Conservation (phyloP, 345 rosid species). For the Heritiera fomes region DNA sequence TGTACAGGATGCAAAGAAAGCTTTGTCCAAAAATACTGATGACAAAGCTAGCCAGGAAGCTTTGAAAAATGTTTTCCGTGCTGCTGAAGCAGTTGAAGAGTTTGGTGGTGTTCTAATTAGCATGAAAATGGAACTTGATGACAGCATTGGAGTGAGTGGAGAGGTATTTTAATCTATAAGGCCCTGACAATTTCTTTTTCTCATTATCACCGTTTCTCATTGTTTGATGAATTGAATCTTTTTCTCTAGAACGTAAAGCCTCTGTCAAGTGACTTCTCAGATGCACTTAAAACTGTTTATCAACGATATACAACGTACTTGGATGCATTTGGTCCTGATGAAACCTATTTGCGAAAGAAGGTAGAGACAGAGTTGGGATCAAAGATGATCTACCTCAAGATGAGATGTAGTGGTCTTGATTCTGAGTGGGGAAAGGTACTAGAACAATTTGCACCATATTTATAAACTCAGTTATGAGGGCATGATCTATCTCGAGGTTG, state of each 20-base stretch:
- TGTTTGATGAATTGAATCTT: constrained; percentile 20
- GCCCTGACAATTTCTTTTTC: background rate
- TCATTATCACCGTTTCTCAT: background rate
- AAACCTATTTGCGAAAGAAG: constrained; percentile 74
- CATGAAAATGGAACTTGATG: constrained; percentile 87
- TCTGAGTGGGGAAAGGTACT: constrained; percentile 94
- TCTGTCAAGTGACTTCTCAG: constrained; percentile 47
- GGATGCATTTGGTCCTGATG: constrained; percentile 77
- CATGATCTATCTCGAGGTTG: background rate
- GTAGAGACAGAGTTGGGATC: constrained; percentile 93
- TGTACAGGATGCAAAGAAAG: constrained; percentile 54
- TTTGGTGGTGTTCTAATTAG: constrained; percentile 68
- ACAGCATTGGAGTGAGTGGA: constrained; percentile 78
- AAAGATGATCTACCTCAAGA: constrained; percentile 93
- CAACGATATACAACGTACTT: constrained; percentile 66
- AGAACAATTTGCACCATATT: constrained; percentile 9
- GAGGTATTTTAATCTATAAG: constrained; percentile 55
- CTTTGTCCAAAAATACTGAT: constrained; percentile 56
- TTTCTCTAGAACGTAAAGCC: constrained; percentile 67
- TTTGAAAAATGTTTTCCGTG: constrained; percentile 60
- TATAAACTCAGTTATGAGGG: background rate
- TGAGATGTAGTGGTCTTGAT: constrained; percentile 89
- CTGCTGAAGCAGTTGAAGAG: constrained; percentile 93
- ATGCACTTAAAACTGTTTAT: constrained; percentile 57
- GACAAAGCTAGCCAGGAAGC: constrained; percentile 80